phyloP scores from a whole-genome alignment of 371 early-diverging fungal genomes.

The Vairimorpha apis region DNA sequence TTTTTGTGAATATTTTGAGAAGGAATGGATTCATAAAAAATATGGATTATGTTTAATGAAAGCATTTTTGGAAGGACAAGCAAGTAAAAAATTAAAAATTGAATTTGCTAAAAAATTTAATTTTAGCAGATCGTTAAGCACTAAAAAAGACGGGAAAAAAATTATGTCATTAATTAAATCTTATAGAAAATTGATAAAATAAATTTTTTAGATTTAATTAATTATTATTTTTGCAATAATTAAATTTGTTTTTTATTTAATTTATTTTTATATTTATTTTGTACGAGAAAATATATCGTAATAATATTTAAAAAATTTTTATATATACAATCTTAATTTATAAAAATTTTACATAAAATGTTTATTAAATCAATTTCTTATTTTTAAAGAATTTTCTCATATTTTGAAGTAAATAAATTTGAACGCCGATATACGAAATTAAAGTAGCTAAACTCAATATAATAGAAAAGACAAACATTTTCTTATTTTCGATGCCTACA shows the following conservation, averaged over 20 bases:
- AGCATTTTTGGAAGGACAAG: constrained; percentile 30
- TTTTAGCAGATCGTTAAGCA: not conserved
- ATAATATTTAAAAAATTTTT: too few relatives aligned
- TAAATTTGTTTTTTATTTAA: too few relatives aligned
- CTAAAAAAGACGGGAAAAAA: constrained; percentile 6
- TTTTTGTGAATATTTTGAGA: constrained; percentile 10
- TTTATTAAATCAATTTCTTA: constrained; percentile 63
- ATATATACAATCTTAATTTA: not conserved
- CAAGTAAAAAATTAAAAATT: constrained; percentile 5
- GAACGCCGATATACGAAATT: constrained; percentile 51
- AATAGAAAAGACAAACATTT: constrained; percentile 54
- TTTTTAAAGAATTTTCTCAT: constrained; percentile 62
- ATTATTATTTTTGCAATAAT: not conserved
- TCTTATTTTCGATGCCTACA: constrained; percentile 51
- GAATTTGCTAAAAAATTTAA: constrained; percentile 10
- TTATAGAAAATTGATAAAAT: not conserved
- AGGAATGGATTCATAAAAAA: constrained; percentile 23
- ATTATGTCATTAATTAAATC: not conserved
- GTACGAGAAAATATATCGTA: too few relatives aligned
- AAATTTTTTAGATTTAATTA: not conserved
- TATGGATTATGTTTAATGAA: constrained; percentile 14
- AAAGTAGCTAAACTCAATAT: constrained; percentile 55
- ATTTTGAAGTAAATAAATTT: constrained; percentile 51
- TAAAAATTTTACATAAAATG: not conserved
- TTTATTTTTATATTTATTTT: too few relatives aligned